phyloP scores from a whole-genome alignment of 2,329 filamentous ascomycete genomes.

The Aotearoamyces nothofagi region DNA sequence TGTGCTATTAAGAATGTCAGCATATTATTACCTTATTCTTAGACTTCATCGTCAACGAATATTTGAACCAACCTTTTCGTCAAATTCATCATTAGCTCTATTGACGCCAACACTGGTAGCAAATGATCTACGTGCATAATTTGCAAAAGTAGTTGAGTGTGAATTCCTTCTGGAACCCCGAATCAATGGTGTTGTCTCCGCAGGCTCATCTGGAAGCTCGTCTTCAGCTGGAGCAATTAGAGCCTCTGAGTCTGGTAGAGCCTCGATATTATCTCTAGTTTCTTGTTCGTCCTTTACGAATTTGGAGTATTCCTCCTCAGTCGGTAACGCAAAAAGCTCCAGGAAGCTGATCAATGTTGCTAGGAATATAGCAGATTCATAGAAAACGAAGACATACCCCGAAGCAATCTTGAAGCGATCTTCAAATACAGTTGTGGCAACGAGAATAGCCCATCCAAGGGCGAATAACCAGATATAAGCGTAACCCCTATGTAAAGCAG shows the following conservation, averaged over 20 bases:
- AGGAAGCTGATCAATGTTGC: slow-evolving; percentile 61
- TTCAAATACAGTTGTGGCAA: slow-evolving; percentile 60
- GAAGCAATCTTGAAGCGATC: slow-evolving; percentile 57
- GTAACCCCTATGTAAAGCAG: slow-evolving; percentile 72
- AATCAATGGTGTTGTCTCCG: slow-evolving; percentile 39
- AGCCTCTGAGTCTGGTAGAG: slow-evolving; percentile 18
- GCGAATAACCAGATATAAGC: slow-evolving; percentile 72
- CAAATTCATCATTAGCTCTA: slow-evolving; percentile 13
- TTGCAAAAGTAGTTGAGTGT: slow-evolving; percentile 39
- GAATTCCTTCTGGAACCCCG: slow-evolving; percentile 28
- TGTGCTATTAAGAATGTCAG: too few species aligned
- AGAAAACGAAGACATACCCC: slow-evolving; percentile 70
- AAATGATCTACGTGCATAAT: slow-evolving; percentile 26
- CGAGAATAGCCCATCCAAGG: slow-evolving; percentile 56
- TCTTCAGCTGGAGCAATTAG: slow-evolving; percentile 22
- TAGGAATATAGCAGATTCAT: slow-evolving; percentile 60
- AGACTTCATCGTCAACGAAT: too few species aligned
- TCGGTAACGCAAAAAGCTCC: slow-evolving; percentile 65
- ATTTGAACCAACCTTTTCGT: too few species aligned
- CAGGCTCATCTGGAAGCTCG: slow-evolving; percentile 22
- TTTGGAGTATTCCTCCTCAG: slow-evolving; percentile 53
- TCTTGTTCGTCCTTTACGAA: slow-evolving; percentile 36
- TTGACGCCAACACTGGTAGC: slow-evolving; percentile 14
- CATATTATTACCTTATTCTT: too few species aligned
- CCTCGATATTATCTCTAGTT: slow-evolving; percentile 22